A percentile compares a stretch with the other conserved stretches of the same genome.
Evolutionary conservation across 177 flowering plant genomes (phyloP).

Genomic region (Vitis hybrid): DNA sequence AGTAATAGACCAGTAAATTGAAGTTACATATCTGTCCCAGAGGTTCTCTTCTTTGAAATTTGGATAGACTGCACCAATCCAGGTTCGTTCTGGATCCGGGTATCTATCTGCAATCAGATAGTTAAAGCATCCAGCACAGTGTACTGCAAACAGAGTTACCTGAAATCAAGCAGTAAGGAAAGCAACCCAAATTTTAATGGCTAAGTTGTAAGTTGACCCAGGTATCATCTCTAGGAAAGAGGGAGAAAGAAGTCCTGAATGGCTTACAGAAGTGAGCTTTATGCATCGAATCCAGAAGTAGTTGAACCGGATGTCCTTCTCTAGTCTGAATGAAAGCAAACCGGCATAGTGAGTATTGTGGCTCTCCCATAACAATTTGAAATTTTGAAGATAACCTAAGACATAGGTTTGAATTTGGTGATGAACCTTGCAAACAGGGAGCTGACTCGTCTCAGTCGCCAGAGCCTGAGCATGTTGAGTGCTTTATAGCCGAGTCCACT

Average conservation of each 20-base stretch:
- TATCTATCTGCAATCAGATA: slow-evolving; percentile 88
- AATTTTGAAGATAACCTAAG: slow-evolving; percentile 23
- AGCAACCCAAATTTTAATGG: neutral
- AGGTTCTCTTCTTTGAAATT: slow-evolving; percentile 74
- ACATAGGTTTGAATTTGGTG: slow-evolving; percentile 16
- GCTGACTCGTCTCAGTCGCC: slow-evolving; percentile 98
- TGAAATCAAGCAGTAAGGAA: slow-evolving; percentile 28
- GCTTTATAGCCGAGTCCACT: slow-evolving; percentile 59
- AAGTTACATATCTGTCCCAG: slow-evolving; percentile 75
- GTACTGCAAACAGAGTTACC: slow-evolving; percentile 98
- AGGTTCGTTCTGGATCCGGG: slow-evolving; percentile 70
- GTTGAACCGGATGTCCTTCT: slow-evolving; percentile 95
- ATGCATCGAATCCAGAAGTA: slow-evolving; percentile 96
- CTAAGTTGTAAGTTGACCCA: too few species aligned
- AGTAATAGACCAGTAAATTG: slow-evolving; percentile 94
- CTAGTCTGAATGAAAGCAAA: slow-evolving; percentile 67
- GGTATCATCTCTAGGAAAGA: neutral
- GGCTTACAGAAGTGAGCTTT: slow-evolving; percentile 81
- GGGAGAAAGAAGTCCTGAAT: neutral
- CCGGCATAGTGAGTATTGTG: slow-evolving; percentile 15
- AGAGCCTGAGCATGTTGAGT: slow-evolving; percentile 89
- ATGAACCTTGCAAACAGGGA: slow-evolving; percentile 86
- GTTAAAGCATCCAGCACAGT: slow-evolving; percentile 92
- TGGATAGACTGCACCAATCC: slow-evolving; percentile 95
- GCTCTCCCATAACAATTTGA: slow-evolving; percentile 12